Evolutionary conservation across 768 basidiomycete genomes (phyloP), one percentile per base, ranked within the genome.

Genomic region (Agaricus sinodeliciosus): DNA sequence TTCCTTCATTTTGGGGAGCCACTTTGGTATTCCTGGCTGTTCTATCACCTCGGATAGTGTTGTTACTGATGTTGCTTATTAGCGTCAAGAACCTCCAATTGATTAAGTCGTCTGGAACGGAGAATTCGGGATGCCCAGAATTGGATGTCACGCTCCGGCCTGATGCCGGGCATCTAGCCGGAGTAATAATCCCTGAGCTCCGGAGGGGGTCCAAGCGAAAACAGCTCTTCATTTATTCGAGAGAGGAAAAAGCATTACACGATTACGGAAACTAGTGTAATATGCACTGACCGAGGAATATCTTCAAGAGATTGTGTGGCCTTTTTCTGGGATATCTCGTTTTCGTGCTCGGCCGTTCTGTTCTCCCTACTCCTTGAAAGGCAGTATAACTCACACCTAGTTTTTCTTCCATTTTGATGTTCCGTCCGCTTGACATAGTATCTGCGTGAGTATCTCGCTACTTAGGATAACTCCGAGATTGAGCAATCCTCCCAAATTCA

Each of bases 1-100:
- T 34, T 39, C 16, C 48, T 25, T 49, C 39, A 18, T 34, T 43
- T 31, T 27, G 7, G 47, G 34, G 28, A 31, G 48, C 34, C 27
- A 4, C 9, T 28, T 27, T 37, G 37, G 19, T 13, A 43, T 31
- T 50, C 22, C 49, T 43, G 28, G 49, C 18, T 41, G 27, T 49
- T 40, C 49, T 50, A 50, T 50, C 44, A n/a, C 51, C 44, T 53
- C 51, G 51, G 51, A 40, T 46, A 11, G 43, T 18, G 18, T 28
- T 46, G 44, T 28, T 34, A 39, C 37, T 48, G 19, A 42, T 52
- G 34, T 19, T 25, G 12, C 45, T 28, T 48, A 52, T 43, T 19
- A 37, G 36, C 25, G 50, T 51, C 37, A 49, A 36, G 39, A 37
- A 53, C n/a, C 43, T 28, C 22, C 51, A 40, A 44, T 43, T 13